Conservation (phyloP, 2,329 filamentous ascomycete species). For the Fusarium incarnatum region DNA sequence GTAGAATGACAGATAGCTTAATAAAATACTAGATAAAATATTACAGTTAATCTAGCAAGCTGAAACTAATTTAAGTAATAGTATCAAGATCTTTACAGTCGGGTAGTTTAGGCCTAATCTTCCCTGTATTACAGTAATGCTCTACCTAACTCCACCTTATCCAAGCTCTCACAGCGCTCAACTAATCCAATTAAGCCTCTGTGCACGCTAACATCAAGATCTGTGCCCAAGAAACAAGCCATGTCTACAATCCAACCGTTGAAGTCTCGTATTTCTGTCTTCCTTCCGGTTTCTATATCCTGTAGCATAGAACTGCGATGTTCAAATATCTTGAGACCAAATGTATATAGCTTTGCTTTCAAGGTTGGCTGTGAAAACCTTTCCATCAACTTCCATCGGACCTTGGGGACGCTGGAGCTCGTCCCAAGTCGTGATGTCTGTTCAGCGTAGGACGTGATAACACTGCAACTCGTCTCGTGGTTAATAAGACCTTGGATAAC, state of each 20-base stretch:
- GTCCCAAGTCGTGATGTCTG: no score
- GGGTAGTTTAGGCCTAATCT: no score
- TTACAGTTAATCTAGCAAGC: no score
- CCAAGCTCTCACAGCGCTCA: not conserved
- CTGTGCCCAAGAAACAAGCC: slow-evolving; percentile 2
- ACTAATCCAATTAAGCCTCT: not conserved
- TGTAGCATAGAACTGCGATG: slow-evolving; percentile 17
- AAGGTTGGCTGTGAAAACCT: slow-evolving; percentile 8
- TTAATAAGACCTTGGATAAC: slow-evolving; percentile 9
- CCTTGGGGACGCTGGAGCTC: not conserved
- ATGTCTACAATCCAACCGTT: slow-evolving; percentile 14
- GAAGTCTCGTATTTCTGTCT: slow-evolving; percentile 1
- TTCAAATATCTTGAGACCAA: slow-evolving; percentile 13
- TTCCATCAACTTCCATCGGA: not conserved
- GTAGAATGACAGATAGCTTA: no score
- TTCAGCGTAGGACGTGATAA: not conserved
- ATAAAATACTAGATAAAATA: no score
- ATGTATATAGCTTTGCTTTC: not conserved
- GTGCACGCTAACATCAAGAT: not conserved
- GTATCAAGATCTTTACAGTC: no score
- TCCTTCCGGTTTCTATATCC: not conserved
- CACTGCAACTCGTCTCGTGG: not conserved
- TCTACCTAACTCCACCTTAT: not conserved
- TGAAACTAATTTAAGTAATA: no score
- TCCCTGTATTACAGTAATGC: no score